Evolutionary conservation across 768 basidiomycete genomes (phyloP).

Genomic region (Cubamyces sp.): DNA sequence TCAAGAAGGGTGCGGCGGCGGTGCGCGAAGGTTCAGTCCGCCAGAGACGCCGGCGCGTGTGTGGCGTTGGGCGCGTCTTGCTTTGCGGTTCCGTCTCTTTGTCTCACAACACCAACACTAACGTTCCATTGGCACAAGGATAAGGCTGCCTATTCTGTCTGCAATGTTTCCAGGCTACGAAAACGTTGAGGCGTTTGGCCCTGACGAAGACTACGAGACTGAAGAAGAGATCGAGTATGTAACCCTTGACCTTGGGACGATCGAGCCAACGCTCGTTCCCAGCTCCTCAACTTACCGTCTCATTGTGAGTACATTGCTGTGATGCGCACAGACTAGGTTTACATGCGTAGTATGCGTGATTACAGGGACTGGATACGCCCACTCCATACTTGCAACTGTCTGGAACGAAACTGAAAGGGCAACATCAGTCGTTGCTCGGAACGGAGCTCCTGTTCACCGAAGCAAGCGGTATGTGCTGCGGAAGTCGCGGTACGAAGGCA

Average conservation of each 20-base stretch:
- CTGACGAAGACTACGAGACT: conserved; percentile 67
- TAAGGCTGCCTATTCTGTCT: background rate
- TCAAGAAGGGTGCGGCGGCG: conserved; percentile 19
- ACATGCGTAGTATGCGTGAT: background rate
- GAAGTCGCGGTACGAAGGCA: background rate
- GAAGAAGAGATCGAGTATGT: conserved; percentile 68
- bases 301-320: conserved; percentile 57
- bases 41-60: conserved; percentile 2
- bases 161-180: conserved; percentile 60
- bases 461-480: conserved; percentile 51
- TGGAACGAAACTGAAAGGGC: conserved; percentile 74
- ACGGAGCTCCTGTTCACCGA: conserved; percentile 80
- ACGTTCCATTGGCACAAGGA: background rate
- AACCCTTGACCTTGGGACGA: conserved; percentile 70
- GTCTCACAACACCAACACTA: background rate
- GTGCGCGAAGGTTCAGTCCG: conserved; percentile 14
- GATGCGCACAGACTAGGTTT: background rate
- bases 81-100: background rate
- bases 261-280: conserved; percentile 77
- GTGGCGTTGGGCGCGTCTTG: background rate
- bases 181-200: conserved; percentile 69
- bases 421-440: conserved; percentile 68
- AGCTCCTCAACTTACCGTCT: conserved; percentile 70
- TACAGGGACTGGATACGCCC: conserved; percentile 72
- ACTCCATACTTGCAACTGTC: conserved; percentile 79